Evolutionary conservation across 1,139 yeast genomes (phyloP).

Genomic region (Blastobotrys apis): DNA sequence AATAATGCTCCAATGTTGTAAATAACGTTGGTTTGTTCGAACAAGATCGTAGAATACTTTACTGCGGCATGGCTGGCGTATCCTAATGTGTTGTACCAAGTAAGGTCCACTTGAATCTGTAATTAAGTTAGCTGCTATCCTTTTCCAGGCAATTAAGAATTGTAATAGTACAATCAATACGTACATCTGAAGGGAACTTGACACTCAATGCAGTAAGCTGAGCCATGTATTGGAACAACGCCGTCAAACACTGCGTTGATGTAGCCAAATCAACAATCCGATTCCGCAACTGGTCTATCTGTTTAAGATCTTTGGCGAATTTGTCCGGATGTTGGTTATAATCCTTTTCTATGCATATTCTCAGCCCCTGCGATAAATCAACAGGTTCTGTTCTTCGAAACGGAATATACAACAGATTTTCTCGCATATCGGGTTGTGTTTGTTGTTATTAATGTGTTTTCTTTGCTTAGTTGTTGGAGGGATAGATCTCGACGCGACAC

Average conservation of each 20-base stretch:
- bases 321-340: slow-evolving; percentile 62
- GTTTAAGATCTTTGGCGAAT: slow-evolving; percentile 50
- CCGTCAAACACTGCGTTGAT: slow-evolving; percentile 30
- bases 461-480: not conserved
- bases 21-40: slow-evolving; percentile 58
- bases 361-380: slow-evolving; percentile 45
- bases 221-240: slow-evolving; percentile 32
- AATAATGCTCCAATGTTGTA: slow-evolving; percentile 67
- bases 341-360: slow-evolving; percentile 50
- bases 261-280: slow-evolving; percentile 32
- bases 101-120: slow-evolving; percentile 43
- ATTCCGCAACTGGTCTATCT: slow-evolving; percentile 41
- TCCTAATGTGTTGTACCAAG: slow-evolving; percentile 71
- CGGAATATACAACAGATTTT: slow-evolving; percentile 42
- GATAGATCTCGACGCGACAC: not conserved
- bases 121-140: not conserved
- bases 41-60: slow-evolving; percentile 37
- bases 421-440: slow-evolving; percentile 16
- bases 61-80: slow-evolving; percentile 44
- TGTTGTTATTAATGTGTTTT: not conserved
- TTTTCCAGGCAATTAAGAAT: slow-evolving; percentile 2
- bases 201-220: slow-evolving; percentile 35
- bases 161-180: slow-evolving; percentile 9
- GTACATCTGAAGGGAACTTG: slow-evolving; percentile 45
- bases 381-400: slow-evolving; percentile 48